Percentiles rank a stretch among this genome's conserved stretches.
phyloP scores from a whole-genome alignment of 768 basidiomycete species.

The Boletus barrowsii region DNA sequence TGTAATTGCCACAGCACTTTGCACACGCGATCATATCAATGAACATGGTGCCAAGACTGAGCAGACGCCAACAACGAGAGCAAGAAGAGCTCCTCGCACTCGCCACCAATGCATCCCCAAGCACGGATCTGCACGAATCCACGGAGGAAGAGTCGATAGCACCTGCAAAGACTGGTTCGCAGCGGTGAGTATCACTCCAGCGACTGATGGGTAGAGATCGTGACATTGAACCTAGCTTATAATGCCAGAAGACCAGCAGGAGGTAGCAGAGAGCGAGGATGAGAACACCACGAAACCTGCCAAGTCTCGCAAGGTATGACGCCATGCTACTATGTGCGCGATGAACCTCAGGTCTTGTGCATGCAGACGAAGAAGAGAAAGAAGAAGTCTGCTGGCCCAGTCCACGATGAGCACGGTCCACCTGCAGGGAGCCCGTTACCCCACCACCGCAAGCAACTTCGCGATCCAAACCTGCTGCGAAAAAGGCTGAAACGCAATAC shows the following conservation, averaged over 20 bases:
- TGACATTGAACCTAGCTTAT: constrained; percentile 40
- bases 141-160: constrained; percentile 38
- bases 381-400: constrained; percentile 24
- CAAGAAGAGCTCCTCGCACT: constrained; percentile 73
- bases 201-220: constrained; percentile 8
- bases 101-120: constrained; percentile 12
- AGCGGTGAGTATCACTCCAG: constrained; percentile 35
- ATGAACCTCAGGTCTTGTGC: neutral
- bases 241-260: constrained; percentile 30
- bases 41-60: constrained; percentile 67
- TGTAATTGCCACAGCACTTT: too few species aligned
- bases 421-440: constrained; percentile 5
- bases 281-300: constrained; percentile 15
- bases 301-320: constrained; percentile 26
- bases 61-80: constrained; percentile 85
- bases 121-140: constrained; percentile 18
- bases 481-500: constrained; percentile 63
- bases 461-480: constrained; percentile 45
- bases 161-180: constrained; percentile 34
- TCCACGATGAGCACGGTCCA: constrained; percentile 1
- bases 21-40: neutral
- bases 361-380: constrained; percentile 41
- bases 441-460: constrained; percentile 5
- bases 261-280: constrained; percentile 19
- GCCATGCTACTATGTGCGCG: neutral